phyloP scores from a whole-genome alignment of 345 rosid genomes.

The Kernera saxatilis region DNA sequence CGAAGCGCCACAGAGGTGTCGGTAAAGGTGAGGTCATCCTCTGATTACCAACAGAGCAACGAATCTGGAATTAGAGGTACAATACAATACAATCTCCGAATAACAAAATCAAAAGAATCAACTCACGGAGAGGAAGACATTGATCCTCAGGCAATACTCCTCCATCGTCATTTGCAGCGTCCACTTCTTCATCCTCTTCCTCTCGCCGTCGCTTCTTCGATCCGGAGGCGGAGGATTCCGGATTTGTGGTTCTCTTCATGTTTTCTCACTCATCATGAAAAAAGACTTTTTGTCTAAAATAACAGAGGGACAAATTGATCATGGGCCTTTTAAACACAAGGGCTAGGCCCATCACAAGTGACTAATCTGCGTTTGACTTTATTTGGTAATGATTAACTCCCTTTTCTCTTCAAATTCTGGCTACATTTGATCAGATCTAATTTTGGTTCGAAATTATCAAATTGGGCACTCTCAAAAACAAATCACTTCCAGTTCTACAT shows the following conservation, averaged over 20 bases:
- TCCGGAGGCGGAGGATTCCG: slow-evolving; percentile 18
- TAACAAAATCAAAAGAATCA: background rate
- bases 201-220: slow-evolving; percentile 36
- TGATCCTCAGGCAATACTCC: slow-evolving; percentile 1
- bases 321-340: no score
- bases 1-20: slow-evolving; percentile 81
- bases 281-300: no score
- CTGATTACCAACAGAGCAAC: slow-evolving; percentile 30
- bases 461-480: background rate
- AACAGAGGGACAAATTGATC: no score
- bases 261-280: no score
- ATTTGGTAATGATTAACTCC: no score
- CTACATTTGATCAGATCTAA: no score
- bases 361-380: no score
- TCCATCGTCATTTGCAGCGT: background rate
- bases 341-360: no score
- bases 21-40: slow-evolving; percentile 64
- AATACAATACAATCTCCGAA: background rate
- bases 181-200: slow-evolving; percentile 26
- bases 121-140: slow-evolving; percentile 34
- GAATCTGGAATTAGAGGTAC: background rate
- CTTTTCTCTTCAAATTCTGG: no score
- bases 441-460: background rate
- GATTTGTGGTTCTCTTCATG: background rate
- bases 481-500: background rate